These are phyloP conservation scores for Rhynchosporium graminicola DNA, from an alignment of 2,329 filamentous ascomycete species.

Conservation along the genomic window DNA sequence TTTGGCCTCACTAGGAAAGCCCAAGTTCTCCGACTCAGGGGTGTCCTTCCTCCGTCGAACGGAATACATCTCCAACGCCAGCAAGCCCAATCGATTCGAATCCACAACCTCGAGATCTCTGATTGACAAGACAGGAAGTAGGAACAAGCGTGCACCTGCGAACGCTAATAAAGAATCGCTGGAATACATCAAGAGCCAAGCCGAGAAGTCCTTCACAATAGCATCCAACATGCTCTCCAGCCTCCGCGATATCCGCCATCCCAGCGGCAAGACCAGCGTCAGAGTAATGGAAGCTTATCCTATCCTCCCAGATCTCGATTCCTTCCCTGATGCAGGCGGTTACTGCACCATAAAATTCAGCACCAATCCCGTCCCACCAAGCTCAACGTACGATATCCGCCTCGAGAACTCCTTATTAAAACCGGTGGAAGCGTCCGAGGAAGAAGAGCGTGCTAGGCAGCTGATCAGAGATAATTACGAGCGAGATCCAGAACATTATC, in stretches of 20 bases:
- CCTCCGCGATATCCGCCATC: conserved; percentile 56
- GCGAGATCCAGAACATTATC: conserved; percentile 56
- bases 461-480: conserved; percentile 56
- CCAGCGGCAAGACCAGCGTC: conserved; percentile 52
- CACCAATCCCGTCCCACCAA: conserved; percentile 60
- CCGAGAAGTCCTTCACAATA: conserved; percentile 60
- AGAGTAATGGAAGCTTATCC: conserved; percentile 61
- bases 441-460: conserved; percentile 51
- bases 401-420: conserved; percentile 62
- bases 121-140: conserved; percentile 43
- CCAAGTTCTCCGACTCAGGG: conserved; percentile 70
- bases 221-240: conserved; percentile 57
- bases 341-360: conserved; percentile 71
- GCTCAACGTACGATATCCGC: conserved; percentile 58
- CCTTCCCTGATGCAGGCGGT: conserved; percentile 69
- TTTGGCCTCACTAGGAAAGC: conserved; percentile 81
- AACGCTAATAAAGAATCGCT: conserved; percentile 58
- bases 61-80: conserved; percentile 80
- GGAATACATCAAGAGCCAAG: conserved; percentile 68
- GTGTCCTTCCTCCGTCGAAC: conserved; percentile 95
- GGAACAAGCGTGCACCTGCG: conserved; percentile 49
- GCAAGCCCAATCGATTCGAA: conserved; percentile 51
- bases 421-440: conserved; percentile 57
- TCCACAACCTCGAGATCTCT: conserved; percentile 55
- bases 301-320: conserved; percentile 64